These are phyloP conservation scores for Sclerotinia subarctica DNA, from an alignment of 2,329 filamentous ascomycete genomes.

Conservation along the genomic window DNA sequence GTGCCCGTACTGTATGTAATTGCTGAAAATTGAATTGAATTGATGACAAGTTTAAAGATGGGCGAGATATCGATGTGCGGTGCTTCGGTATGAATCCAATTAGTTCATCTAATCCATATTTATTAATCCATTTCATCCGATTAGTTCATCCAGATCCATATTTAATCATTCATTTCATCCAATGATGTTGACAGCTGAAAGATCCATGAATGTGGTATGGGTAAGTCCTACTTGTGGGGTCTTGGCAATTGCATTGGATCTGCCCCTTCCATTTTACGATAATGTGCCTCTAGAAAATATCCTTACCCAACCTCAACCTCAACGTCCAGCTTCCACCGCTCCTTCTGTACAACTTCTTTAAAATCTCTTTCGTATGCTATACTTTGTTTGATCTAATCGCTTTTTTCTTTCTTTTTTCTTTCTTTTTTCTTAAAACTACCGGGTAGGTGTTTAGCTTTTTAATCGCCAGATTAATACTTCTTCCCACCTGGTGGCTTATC, in stretches of 20 bases:
- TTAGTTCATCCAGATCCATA: not conserved
- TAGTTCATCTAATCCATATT: too few species aligned
- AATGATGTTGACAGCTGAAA: conserved; percentile 1
- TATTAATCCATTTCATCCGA: too few species aligned
- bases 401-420: not conserved
- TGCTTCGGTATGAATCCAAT: not conserved
- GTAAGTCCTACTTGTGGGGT: not conserved
- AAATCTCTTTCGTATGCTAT: not conserved
- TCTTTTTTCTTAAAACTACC: too few species aligned
- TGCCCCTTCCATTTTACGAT: not conserved
- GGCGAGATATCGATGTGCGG: not conserved
- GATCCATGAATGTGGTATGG: not conserved
- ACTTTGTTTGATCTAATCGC: not conserved
- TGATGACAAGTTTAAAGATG: not conserved
- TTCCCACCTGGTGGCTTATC: not conserved
- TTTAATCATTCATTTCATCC: not conserved
- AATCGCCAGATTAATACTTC: not conserved
- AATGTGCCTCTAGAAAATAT: not conserved
- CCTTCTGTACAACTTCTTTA: not conserved
- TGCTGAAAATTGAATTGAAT: not conserved
- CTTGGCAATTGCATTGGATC: not conserved
- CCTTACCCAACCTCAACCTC: too few species aligned
- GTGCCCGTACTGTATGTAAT: not conserved
- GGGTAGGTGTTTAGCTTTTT: too few species aligned
- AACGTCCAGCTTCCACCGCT: conserved; percentile 18